phyloP scores from a whole-genome alignment of 805 yeast species.

The Tetrapisispora phaffii region DNA sequence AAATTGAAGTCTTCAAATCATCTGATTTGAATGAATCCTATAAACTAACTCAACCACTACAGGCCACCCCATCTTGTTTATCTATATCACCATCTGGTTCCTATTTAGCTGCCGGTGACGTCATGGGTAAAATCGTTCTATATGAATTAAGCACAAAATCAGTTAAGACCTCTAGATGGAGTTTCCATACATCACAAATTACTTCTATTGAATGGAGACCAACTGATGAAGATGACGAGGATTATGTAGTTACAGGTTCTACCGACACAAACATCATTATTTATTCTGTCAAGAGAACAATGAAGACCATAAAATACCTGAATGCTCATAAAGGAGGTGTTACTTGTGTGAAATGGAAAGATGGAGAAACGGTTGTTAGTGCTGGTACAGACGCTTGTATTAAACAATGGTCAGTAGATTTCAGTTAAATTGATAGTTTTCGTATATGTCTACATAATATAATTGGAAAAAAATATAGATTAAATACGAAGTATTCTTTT shows the following conservation, averaged over 20 bases:
- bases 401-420: conserved; percentile 52
- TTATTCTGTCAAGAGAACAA: conserved; percentile 71
- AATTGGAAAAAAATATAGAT: no score
- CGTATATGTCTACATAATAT: neutral
- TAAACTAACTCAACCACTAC: conserved; percentile 35
- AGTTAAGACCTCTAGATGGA: conserved; percentile 82
- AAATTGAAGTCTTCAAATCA: conserved; percentile 33
- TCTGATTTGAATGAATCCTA: conserved; percentile 25
- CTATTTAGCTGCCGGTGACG: conserved; percentile 76
- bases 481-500: no score
- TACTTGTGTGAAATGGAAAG: conserved; percentile 62
- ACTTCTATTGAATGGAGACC: conserved; percentile 65
- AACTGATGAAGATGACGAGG: conserved; percentile 43
- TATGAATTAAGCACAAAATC: conserved; percentile 45
- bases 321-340: conserved; percentile 90
- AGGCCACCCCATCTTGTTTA: conserved; percentile 54
- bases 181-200: conserved; percentile 82
- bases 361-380: conserved; percentile 40
- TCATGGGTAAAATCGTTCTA: conserved; percentile 74
- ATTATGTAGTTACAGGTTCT: conserved; percentile 68
- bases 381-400: conserved; percentile 77
- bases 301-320: conserved; percentile 59
- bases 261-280: conserved; percentile 73
- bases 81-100: conserved; percentile 62
- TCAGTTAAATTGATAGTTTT: conserved; percentile 1